A percentile compares a stretch with the other conserved stretches of the same genome.
Evolutionary conservation across 1,284 basidiomycete species (phyloP).

Genomic region (Sphagnurus paluster): DNA sequence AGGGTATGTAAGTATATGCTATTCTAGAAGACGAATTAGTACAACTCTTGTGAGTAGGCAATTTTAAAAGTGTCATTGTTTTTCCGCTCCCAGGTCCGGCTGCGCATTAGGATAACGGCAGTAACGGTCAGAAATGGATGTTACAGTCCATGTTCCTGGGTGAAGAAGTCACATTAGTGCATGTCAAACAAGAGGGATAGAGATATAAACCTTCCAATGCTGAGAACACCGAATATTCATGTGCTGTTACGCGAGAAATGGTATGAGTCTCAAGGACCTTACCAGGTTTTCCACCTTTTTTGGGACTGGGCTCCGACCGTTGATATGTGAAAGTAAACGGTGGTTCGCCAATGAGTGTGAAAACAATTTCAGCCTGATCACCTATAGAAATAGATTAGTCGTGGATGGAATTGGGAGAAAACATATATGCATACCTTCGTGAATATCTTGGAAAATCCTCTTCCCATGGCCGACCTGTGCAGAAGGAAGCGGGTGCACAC

Average conservation of each 20-base stretch:
- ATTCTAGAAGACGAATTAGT: conserved; percentile 15
- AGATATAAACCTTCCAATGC: conserved; percentile 74
- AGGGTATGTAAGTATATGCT: conserved; percentile 12
- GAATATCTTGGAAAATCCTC: conserved; percentile 80
- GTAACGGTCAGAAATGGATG: conserved; percentile 81
- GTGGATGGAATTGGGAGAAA: neutral
- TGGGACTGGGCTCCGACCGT: conserved; percentile 65
- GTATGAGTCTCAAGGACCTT: conserved; percentile 88
- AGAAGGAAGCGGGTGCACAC: conserved; percentile 82
- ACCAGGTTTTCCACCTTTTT: conserved; percentile 63
- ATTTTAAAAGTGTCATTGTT: conserved; percentile 25
- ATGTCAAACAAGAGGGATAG: neutral
- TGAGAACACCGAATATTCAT: conserved; percentile 86
- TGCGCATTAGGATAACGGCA: conserved; percentile 75
- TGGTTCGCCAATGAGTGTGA: conserved; percentile 86
- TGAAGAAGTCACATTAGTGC: conserved; percentile 8
- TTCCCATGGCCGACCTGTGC: conserved; percentile 88
- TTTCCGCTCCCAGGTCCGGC: conserved; percentile 36
- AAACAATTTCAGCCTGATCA: conserved; percentile 91
- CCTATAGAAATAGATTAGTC: conserved; percentile 40
- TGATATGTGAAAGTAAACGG: conserved; percentile 97
- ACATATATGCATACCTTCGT: conserved; percentile 61
- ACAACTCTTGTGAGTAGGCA: conserved; percentile 12
- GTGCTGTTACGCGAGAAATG: conserved; percentile 74
- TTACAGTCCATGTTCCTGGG: conserved; percentile 89